Conservation (phyloP, 2,329 filamentous ascomycete genomes). For the Epichloe typhina region DNA sequence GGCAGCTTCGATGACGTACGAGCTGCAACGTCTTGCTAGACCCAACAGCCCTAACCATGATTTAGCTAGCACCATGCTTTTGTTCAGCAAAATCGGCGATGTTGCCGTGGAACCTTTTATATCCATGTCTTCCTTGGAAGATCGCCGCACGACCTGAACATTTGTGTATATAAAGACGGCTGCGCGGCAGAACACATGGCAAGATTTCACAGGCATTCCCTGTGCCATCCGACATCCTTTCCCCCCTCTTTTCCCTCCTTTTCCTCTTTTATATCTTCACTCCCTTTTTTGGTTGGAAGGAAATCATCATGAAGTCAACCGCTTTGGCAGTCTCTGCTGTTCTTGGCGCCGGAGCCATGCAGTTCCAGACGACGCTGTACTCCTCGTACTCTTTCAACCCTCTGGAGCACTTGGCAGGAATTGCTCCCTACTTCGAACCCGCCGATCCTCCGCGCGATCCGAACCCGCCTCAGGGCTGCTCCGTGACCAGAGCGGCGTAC, state of each 20-base stretch:
- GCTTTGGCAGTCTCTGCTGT: neutral
- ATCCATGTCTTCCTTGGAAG: no score
- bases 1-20: no score
- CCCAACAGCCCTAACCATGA: no score
- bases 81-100: no score
- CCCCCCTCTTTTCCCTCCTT: neutral
- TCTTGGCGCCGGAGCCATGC: constrained; percentile 1
- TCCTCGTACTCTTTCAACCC: constrained; percentile 38
- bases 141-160: no score
- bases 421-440: constrained; percentile 44
- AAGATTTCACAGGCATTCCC: no score
- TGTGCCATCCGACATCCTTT: neutral
- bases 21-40: no score
- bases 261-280: neutral
- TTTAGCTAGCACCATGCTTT: no score
- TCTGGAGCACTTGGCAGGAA: constrained; percentile 40
- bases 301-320: neutral
- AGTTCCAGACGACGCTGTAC: constrained; percentile 19
- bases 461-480: constrained; percentile 34
- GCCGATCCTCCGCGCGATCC: constrained; percentile 26
- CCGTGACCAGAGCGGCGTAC: constrained; percentile 37
- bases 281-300: neutral
- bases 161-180: neutral
- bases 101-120: no score
- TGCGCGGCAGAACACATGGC: neutral